Evolutionary conservation across 78 protist species (phyloP), one percentile per base, ranked within the genome.

Genomic region (Dictyostelium firmibasis): DNA sequence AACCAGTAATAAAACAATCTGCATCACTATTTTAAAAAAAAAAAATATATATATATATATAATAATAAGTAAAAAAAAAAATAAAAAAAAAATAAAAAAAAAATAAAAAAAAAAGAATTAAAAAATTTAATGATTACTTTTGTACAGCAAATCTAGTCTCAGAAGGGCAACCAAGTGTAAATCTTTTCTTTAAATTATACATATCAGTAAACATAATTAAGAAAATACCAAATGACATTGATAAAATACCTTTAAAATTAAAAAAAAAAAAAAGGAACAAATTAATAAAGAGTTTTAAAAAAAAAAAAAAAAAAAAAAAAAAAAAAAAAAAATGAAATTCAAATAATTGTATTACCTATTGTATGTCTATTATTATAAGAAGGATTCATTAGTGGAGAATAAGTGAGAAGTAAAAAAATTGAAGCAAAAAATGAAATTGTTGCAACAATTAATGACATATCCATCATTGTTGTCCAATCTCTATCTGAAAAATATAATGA

Each of bases 1-100:
- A 18, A 27, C 89, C 89, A 23, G 89, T 84, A 3, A n/a, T 29
- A 57, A 36, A 3, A n/a, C 89, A 83, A 9, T 70, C 77, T 31
- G 41, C 25, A 31, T 70, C 77, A 31, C 77, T 70, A 50, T 50
- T 16, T 44, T 9, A 44, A 44, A 44, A 50, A 50, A 50, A 50
- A 50, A 50, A 50, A 50, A 13, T 16, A 1, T 16, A 50, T 1
- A 0, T 4, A 50, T 10, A 16, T 16, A 50, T 10, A 16, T 10
- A 50, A 50, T 16, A 10, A 2, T 50, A 16, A 50, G 16, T 50
- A 16, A 50, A 50, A 50, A 50, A 16, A 16, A 50, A 50, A 50
- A 16, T 47, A 47, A 47, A 10, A 50, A 50, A 50, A 50, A 0
- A 3, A 16, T 50, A 16, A 50, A 3, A 13, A 50, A 18, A 1